Evolutionary conservation across 192 early-diverging fungal genomes (phyloP), one percentile per base, ranked within the genome.

Genomic region (Kappamyces sp.): DNA sequence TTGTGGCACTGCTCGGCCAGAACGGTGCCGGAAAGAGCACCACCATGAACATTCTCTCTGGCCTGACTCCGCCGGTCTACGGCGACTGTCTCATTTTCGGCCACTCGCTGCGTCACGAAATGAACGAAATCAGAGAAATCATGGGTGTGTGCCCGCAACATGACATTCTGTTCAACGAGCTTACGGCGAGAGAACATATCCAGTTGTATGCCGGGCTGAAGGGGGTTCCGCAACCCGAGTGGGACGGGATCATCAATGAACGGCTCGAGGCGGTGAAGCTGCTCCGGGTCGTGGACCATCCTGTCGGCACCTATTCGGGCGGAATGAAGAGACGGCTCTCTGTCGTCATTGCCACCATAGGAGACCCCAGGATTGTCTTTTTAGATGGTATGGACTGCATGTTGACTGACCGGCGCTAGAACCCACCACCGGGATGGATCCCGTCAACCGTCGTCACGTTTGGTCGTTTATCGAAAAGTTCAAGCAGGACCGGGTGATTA

Each of bases 71-170:
- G 5, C 61, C 88, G 31, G 82, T 78, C 7, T 54, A 61, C 2
- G 88, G 88, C 34, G 84, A 88, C 66, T 87, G 86, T 1, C 48
- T 81, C 13, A 77, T 90, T 39, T 89, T 78, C 67, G 82, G 82
- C 3, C 57, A 74, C 36, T 74, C 64, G 2, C 72, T 90, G 35
- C 63, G 67, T 41, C 59, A 65, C 40, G 75, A 90, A 39, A 83
- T 87, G 77, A 67, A 76, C 15, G 54, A 67, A 40, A 88, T 90
- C 63, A 76, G 87, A 10, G 73, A 73, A 1, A 73, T 86, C 57
- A 84, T 90, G 82, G 88, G 88, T 32, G 76, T 90, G 8, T 90
- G 88, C 62, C 87, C 87, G 31, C 87, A 82, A 62, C 74, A 84
- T 49, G 87, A 89, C 58, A 85, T 90, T 55, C 61, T 90, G 35